These are phyloP conservation scores for Lineolata rhizophorae DNA, from an alignment of 495 filamentous ascomycete species.

Conservation along the genomic window DNA sequence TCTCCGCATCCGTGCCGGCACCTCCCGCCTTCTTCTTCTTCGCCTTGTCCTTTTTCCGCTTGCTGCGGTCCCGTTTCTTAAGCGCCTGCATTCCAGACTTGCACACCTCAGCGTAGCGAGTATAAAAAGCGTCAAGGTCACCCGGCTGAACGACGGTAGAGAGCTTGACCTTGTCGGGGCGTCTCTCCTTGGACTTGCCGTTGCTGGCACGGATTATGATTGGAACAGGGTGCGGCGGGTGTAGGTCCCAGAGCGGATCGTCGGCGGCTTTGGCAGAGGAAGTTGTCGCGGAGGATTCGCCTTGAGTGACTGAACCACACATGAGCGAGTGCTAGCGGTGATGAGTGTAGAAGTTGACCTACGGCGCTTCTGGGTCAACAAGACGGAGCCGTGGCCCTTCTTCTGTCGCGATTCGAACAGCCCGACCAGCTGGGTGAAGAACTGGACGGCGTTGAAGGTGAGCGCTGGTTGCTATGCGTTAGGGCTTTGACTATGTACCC, in stretches of 20 bases:
- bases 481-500: too few relatives aligned
- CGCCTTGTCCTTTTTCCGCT: conserved; percentile 48
- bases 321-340: neutral
- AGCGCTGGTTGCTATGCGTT: too few relatives aligned
- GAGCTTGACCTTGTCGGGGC: conserved; percentile 49
- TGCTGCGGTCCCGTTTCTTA: conserved; percentile 83
- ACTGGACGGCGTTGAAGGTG: too few relatives aligned
- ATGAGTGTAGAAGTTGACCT: conserved; percentile 9
- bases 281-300: conserved; percentile 3
- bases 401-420: conserved; percentile 50
- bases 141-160: conserved; percentile 61
- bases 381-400: conserved; percentile 54
- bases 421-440: conserved; percentile 56
- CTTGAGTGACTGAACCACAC: neutral
- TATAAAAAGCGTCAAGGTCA: conserved; percentile 60
- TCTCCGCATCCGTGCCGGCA: conserved; percentile 27
- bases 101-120: conserved; percentile 75
- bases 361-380: conserved; percentile 70
- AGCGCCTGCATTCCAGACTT: conserved; percentile 69
- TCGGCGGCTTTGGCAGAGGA: conserved; percentile 12
- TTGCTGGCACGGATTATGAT: conserved; percentile 73
- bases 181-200: conserved; percentile 33
- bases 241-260: conserved; percentile 29
- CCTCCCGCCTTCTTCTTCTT: conserved; percentile 37
- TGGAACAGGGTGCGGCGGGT: conserved; percentile 34